Evolutionary conservation across 495 filamentous ascomycete genomes (phyloP).

Genomic region (Xylaria palmicola): DNA sequence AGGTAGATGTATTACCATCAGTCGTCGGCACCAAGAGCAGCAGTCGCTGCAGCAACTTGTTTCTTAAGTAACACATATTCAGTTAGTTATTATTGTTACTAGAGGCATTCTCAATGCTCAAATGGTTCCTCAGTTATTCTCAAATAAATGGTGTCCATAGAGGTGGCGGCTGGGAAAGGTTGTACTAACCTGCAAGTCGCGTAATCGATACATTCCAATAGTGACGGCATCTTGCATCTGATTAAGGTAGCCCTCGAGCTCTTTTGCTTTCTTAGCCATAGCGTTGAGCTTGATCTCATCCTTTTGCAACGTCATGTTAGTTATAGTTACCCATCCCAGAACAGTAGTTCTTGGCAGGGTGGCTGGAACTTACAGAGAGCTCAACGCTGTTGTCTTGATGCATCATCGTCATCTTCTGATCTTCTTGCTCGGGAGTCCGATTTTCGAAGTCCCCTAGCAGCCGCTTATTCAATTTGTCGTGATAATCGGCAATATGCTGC

Average conservation of each 20-base stretch:
- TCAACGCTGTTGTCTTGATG: no score
- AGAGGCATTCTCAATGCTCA: not conserved
- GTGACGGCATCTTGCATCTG: slow-evolving; percentile 10
- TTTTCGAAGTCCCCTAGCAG: no score
- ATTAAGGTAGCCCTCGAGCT: slow-evolving; percentile 8
- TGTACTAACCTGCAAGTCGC: slow-evolving; percentile 8
- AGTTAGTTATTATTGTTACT: not conserved
- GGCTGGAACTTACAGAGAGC: no score
- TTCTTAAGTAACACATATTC: not conserved
- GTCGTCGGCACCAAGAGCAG: not conserved
- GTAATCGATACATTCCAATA: slow-evolving; percentile 6
- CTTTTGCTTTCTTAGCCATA: not conserved
- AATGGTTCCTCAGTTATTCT: no score
- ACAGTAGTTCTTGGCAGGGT: no score
- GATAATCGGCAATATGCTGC: no score
- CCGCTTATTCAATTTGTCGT: no score
- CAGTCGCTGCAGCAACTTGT: not conserved
- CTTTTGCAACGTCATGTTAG: not conserved
- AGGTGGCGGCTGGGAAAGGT: no score
- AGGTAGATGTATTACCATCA: no score
- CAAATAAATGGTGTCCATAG: not conserved
- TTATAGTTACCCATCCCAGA: no score
- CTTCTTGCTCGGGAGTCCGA: no score
- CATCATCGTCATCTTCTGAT: no score
- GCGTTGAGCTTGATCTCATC: not conserved